Evolutionary conservation across 2,329 filamentous ascomycete genomes (phyloP).

Genomic region (Fusarium tanahbumbuense): DNA sequence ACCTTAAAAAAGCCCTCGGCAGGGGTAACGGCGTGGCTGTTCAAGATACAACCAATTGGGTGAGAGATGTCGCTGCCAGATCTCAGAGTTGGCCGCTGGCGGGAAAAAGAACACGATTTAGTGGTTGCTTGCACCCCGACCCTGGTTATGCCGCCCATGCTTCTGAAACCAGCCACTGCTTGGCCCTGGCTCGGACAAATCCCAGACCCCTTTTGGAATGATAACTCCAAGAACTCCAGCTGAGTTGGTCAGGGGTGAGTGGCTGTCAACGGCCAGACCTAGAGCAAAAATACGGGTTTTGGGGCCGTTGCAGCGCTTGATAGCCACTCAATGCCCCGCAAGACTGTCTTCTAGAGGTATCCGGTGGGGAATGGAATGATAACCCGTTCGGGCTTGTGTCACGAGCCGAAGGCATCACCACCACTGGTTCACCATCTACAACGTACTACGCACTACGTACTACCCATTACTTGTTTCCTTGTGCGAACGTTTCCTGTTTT

Average conservation of each 20-base stretch:
- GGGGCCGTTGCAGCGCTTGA: conserved; percentile 29
- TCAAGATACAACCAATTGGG: conserved; percentile 37
- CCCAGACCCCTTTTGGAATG: conserved; percentile 29
- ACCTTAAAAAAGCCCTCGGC: conserved; percentile 3
- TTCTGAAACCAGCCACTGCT: conserved; percentile 46
- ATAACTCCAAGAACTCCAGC: conserved; percentile 23
- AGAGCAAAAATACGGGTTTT: conserved; percentile 19
- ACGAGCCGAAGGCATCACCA: conserved; percentile 8
- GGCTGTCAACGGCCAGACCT: conserved; percentile 32
- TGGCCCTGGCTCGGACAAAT: conserved; percentile 33
- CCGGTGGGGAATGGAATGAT: conserved; percentile 28
- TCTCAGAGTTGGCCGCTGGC: conserved; percentile 37
- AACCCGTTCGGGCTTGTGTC: conserved; percentile 11
- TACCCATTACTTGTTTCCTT: conserved; percentile 18
- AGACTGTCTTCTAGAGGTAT: conserved; percentile 40
- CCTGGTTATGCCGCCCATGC: conserved; percentile 19
- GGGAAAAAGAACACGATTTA: conserved; percentile 28
- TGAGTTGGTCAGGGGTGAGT: conserved; percentile 30
- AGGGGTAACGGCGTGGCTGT: conserved; percentile 30
- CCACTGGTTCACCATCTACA: conserved; percentile 19
- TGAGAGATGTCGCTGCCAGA: conserved; percentile 36
- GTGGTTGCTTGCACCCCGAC: conserved; percentile 34
- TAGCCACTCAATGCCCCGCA: conserved; percentile 41
- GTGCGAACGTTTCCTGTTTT: conserved; percentile 26
- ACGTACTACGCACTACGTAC: background rate